These are phyloP conservation scores for Malus sieversii DNA, from an alignment of 306 rosid genomes.

Conservation along the genomic window DNA sequence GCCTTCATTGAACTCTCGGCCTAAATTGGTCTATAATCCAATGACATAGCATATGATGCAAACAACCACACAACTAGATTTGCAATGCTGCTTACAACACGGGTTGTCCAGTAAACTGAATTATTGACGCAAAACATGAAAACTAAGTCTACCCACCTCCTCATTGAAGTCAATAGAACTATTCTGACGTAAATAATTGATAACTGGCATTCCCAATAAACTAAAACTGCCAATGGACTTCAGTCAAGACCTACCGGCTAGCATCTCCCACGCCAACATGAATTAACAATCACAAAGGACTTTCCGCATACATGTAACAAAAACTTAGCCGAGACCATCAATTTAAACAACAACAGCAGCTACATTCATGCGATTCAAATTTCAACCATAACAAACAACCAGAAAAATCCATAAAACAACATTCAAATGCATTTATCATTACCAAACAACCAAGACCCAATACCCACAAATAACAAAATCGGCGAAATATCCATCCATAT, in stretches of 20 bases:
- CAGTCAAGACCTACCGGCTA: background rate
- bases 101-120: background rate
- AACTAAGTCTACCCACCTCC: background rate
- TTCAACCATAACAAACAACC: background rate
- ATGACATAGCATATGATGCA: background rate
- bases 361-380: background rate
- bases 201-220: background rate
- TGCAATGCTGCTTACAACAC: background rate
- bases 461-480: background rate
- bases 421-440: background rate
- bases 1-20: background rate
- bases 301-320: background rate
- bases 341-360: background rate
- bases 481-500: background rate
- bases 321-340: background rate
- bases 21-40: background rate
- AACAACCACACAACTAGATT: background rate
- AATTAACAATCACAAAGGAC: background rate
- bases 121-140: background rate
- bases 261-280: background rate
- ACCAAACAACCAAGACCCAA: background rate
- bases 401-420: background rate
- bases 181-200: background rate
- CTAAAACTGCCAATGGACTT: background rate
- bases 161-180: background rate